Evolutionary conservation across 2,329 filamentous ascomycete species (phyloP), one percentile per base, ranked within the genome.

Genomic region (Coniochaeta prunicola): DNA sequence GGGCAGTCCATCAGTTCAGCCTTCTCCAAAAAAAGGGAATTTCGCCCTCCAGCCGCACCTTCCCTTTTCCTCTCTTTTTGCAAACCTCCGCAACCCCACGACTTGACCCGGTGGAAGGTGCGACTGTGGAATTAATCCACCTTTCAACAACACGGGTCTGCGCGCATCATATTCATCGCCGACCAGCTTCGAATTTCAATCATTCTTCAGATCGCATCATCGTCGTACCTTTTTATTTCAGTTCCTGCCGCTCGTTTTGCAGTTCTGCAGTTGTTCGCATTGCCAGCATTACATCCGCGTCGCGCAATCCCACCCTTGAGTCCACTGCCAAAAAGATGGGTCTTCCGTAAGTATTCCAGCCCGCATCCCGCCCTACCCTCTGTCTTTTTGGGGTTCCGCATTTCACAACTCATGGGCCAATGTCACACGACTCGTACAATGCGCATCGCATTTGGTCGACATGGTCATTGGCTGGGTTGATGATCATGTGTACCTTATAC

Each of bases 21-120:
- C 57, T 58, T 53, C 61, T 62, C 56, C 60, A 62, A 60, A 64
- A 66, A 66, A 65, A 55, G 60, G 60, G 53, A 59, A 58, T 48
- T 53, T 42, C 58, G 60, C 59, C 57, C 58, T 63, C 64, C 62
- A 33, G 53, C 64, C 59, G 64, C 64, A 62, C 60, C 61, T 59
- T 61, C 50, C 63, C 56, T 62, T 38, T 59, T 60, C 59, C 55
- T 61, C 60, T 42, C 58, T 59, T 50, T 59, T n/a, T 58, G 56
- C 62, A 60, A 59, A 61, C 63, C 63, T 60, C 61, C 65, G 57
- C 63, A 65, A 66, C 64, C 65, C 64, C 65, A 67, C 66, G 64
- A 64, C 59, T 50, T 13, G 45, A 30, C 45, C 26, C 45, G 45
- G 45, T 21, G n/a, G 56, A 40, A 17, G 53, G 33, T 33, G 56